Evolutionary conservation across 306 rosid species (phyloP), one percentile per base, ranked within the genome.

Genomic region (Cucurbita pepo): DNA sequence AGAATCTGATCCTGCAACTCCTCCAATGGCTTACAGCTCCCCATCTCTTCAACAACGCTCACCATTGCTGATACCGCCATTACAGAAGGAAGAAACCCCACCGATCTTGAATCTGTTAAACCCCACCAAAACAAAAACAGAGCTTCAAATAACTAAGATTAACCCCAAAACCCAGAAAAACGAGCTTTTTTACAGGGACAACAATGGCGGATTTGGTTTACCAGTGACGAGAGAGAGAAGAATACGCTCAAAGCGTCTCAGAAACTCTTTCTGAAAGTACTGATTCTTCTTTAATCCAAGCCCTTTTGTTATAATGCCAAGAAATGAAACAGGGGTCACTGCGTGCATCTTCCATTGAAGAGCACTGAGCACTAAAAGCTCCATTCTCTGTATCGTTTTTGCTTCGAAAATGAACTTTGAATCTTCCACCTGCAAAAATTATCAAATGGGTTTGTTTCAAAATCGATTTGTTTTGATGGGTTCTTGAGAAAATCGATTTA

Each of bases 271-370:
- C 50, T 86, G 92, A 74, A 88, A 86, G 76, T 0, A 16, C 13
- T 73, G 70, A 43, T 83, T 85, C 76, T 83, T 85, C 76, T 85
- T 87, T 82, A 94, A 81, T 14, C 96, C 99, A 22, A 94, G 86
- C 82, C 90, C 85, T 74, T 89, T 85, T 59, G 83, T 77, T 73
- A 91, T 81, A 85, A 83, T 90, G 80, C 89, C 97, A 40, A 94
- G 80, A 72, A 94, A 94, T 0, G 97, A 94, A 47, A 89, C 79
- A 19, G 97, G 91, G 55, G 97, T 94, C 58, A 94, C 96, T 0
- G 97, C 92, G 59, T 94, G 96, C 99, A 94, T 94, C 91, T 80
- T 82, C 99, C 99, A 94, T 65, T 89, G 82, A 13, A 91, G 92
- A 2, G 92, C 69, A 5, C 95, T 82, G 6, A 94, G 91, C 59